Evolutionary conservation across 495 filamentous ascomycete genomes (phyloP), one percentile per base, ranked within the genome.

Genomic region (Podospora pseudopauciseta): DNA sequence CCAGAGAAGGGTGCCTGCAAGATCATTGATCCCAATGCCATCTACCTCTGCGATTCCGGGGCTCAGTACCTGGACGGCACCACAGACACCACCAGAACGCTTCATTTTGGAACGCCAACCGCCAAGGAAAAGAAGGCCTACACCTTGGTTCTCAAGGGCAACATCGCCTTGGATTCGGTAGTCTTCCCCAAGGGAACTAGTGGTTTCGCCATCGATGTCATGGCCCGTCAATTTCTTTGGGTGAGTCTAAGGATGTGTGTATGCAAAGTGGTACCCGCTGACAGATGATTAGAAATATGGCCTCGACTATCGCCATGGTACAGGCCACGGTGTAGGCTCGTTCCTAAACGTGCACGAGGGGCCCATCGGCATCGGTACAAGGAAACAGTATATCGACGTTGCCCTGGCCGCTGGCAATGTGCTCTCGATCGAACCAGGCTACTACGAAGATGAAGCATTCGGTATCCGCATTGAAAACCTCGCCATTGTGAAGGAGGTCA

Each of bases 381-480:
- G 94, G 57, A 85, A 94, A 32, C 92, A 96, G 71, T 97, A 94
- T 76, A 89, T 91, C 9, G 96, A 99, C 71, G 95, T 98, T 23
- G 84, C 95, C 1, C 85, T 99, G 23, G 86, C 92, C 0, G 82
- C 89, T n/a, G 96, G 96, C 59, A 97, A 97, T 75, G 94, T 98
- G 57, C 86, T 97, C 68, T 97, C 93, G 4, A 90, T 97, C 75
- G 94, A 99, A 77, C 96, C 95, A 16, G 96, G 96, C 34, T 99
- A 93, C 81, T 99, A 99, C 80, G 96, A 98, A 79, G 96, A 99
- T 73, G 96, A 93, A 59, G 89, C 89, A 11, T 99, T 96, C 74
- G 96, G 96, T n/a, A 96, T 99, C 73, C 91, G 96, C 34, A 98
- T 97, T 73, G 96, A 99, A 80, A 98, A 92, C 85, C 83, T 99